Evolutionary conservation across 2,329 filamentous ascomycete genomes (phyloP).

Genomic region (Trichophyton rubrum): DNA sequence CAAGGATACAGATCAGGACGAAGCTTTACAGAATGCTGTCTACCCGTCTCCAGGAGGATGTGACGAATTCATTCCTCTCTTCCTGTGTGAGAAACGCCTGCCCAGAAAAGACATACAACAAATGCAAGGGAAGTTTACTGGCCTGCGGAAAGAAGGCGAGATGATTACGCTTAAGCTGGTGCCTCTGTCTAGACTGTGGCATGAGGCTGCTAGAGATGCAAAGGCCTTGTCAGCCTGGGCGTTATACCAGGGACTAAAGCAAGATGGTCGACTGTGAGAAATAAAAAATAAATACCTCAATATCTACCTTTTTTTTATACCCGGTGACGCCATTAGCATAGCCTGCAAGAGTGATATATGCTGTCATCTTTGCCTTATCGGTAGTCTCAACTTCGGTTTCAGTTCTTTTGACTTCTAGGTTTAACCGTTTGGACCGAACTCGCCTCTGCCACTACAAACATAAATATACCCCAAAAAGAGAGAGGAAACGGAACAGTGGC

Average conservation of each 20-base stretch:
- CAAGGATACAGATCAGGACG: slow-evolving; percentile 16
- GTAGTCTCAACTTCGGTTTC: too few species aligned
- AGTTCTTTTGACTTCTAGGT: background rate
- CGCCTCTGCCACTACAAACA: too few species aligned
- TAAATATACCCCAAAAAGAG: background rate
- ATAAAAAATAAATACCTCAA: too few species aligned
- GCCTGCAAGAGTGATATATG: too few species aligned
- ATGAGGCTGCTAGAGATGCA: slow-evolving; percentile 41
- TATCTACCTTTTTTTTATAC: too few species aligned
- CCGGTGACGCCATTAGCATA: too few species aligned
- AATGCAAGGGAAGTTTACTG: slow-evolving; percentile 43
- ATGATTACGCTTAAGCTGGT: slow-evolving; percentile 48
- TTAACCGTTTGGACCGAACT: background rate
- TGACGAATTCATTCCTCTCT: slow-evolving; percentile 48
- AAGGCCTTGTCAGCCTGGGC: slow-evolving; percentile 46
- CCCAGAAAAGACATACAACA: slow-evolving; percentile 36
- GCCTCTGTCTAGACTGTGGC: slow-evolving; percentile 41
- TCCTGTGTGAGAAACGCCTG: slow-evolving; percentile 44
- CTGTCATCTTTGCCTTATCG: too few species aligned
- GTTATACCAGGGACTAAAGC: slow-evolving; percentile 41
- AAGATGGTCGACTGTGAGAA: slow-evolving; percentile 32
- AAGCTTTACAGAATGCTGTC: slow-evolving; percentile 37
- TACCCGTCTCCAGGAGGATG: slow-evolving; percentile 45
- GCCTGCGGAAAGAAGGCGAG: slow-evolving; percentile 43
- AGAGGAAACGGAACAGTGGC: background rate